Evolutionary conservation across 768 basidiomycete species (phyloP), one percentile per base, ranked within the genome.

Genomic region (Trametes meyenii): DNA sequence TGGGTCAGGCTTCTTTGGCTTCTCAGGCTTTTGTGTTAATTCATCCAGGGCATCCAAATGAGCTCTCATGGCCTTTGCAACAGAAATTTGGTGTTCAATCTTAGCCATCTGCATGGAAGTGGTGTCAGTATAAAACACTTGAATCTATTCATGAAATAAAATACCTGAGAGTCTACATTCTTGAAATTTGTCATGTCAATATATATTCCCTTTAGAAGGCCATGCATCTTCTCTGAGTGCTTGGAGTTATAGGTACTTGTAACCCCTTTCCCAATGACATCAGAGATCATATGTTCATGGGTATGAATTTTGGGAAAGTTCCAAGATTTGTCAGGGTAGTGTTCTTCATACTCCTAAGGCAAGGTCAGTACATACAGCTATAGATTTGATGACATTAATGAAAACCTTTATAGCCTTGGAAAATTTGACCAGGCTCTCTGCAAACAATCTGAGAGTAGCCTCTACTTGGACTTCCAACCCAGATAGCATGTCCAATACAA

Each of bases 391-490:
- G 29, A 14, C 4, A 38, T 8, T 8, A 50, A 13, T 38, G n/a
- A 29, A 39, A 11, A 52, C 50, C 33, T 23, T 5, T 21, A 52
- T 38, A 5, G 1, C 38, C 1, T 38, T 17, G 13, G 50, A 52
- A n/a, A 39, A 52, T 13, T 39, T 21, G 2, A 16, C 5, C 21
- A 52, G 50, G 19, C 24, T 14, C 6, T 6, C 24, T 16, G 13
- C 4, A 13, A 39, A 13, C 17, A 39, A 8, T 6, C 21, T 38
- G 35, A 77, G 55, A 1, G 73, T 76, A 0, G 63, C 54, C 1
- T 69, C 61, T 0, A 73, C 75, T 38, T 78, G 77, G 26, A 75
- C 64, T 24, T 76, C 70, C 0, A 78, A 60, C 0, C 67, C 65
- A 4, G 70, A 19, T 49, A 66, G 73, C 54, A 74, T 70, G 40